Percentiles rank a stretch among this genome's conserved stretches.
Conservation (phyloP, 371 early-diverging fungal genomes). For the Mortierella sp. region DNA sequence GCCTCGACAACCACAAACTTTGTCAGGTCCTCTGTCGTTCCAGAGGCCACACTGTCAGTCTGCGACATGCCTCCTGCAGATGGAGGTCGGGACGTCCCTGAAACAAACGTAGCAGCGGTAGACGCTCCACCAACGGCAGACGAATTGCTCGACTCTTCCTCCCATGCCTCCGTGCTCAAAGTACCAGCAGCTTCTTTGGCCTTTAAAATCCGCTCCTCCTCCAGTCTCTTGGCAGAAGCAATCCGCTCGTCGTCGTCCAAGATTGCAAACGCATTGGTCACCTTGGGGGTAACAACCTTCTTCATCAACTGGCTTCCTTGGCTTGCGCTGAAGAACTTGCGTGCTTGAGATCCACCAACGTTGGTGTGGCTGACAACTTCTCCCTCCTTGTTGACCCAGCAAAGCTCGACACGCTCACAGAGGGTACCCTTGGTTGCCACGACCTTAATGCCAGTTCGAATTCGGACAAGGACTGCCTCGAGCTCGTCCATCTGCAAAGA, state of each 20-base stretch:
- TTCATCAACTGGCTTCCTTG: slow-evolving; percentile 32
- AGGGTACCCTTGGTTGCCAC: slow-evolving; percentile 53
- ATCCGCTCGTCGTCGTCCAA: slow-evolving; percentile 50
- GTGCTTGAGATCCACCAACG: slow-evolving; percentile 41
- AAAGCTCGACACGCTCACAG: slow-evolving; percentile 69
- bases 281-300: slow-evolving; percentile 28
- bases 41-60: slow-evolving; percentile 10
- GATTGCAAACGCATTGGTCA: slow-evolving; percentile 42
- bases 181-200: slow-evolving; percentile 55
- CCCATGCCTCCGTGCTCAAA: slow-evolving; percentile 50
- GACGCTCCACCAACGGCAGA: not conserved
- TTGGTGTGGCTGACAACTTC: slow-evolving; percentile 59
- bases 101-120: slow-evolving; percentile 10
- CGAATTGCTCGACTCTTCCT: slow-evolving; percentile 35
- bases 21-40: slow-evolving; percentile 31
- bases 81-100: not conserved
- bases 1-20: slow-evolving; percentile 51
- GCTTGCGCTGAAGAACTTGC: slow-evolving; percentile 36
- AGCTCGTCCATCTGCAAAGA: slow-evolving; percentile 65
- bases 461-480: slow-evolving; percentile 64
- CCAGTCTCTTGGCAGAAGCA: slow-evolving; percentile 50
- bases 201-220: slow-evolving; percentile 48
- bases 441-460: slow-evolving; percentile 62
- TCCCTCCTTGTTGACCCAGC: slow-evolving; percentile 72
- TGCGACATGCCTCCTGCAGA: slow-evolving; percentile 9